These are phyloP conservation scores for Fusarium concolor DNA, from an alignment of 2,329 filamentous ascomycete species.

Conservation along the genomic window DNA sequence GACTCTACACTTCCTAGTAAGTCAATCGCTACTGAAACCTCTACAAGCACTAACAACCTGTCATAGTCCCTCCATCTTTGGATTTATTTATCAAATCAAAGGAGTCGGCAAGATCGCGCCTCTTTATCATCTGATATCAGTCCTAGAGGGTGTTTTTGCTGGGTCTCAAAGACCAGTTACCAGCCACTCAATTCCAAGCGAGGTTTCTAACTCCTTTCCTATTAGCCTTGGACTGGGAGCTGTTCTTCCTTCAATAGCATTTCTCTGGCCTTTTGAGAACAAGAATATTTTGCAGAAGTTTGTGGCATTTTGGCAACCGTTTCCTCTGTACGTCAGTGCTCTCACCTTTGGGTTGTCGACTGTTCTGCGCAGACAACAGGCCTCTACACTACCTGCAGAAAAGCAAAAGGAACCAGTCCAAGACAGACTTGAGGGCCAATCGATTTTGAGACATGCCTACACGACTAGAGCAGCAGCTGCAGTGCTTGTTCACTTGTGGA, in stretches of 20 bases:
- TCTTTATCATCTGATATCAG: neutral
- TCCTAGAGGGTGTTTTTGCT: fast-evolving
- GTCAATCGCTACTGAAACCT: fast-evolving
- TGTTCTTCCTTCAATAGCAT: neutral
- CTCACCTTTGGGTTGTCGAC: neutral
- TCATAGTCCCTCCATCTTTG: neutral
- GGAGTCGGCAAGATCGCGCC: neutral
- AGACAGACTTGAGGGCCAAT: fast-evolving
- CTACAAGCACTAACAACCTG: fast-evolving
- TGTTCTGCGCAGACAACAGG: fast-evolving
- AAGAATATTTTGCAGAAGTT: neutral
- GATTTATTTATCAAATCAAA: neutral
- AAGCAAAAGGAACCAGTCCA: neutral
- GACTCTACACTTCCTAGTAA: neutral
- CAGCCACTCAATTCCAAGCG: neutral
- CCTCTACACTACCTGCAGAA: fast-evolving
- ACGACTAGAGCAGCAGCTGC: neutral
- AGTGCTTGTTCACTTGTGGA: neutral
- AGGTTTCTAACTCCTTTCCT: neutral
- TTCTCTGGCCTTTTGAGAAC: constrained; percentile 1
- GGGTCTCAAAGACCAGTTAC: fast-evolving
- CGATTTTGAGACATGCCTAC: neutral
- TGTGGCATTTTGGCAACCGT: neutral
- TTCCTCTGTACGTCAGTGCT: neutral
- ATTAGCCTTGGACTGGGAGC: neutral